Evolutionary conservation across 352 stramenopile species (phyloP), one percentile per base, ranked within the genome.

Genomic region (Blastocystis sp.): DNA sequence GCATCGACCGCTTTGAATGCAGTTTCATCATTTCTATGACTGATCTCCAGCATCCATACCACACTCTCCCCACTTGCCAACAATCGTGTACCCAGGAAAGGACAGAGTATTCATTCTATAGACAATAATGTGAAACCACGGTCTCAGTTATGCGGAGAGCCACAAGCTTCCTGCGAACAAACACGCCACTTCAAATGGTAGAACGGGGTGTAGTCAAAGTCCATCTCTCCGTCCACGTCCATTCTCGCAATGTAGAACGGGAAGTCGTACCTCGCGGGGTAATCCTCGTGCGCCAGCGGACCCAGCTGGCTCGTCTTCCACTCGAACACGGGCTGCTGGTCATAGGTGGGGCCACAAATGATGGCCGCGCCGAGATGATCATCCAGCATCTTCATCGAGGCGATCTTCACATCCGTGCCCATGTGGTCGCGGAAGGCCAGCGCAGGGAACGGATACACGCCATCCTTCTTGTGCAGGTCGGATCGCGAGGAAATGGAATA

Each of bases 401-500:
- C 40, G 91, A 91, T 48, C 90, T 87, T 65, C 34, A 89, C 67
- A 56, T 92, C 90, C 4, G 84, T 89, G 48, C 92, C 91, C 45
- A 93, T 90, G 66, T 93, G 91, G 86, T 93, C 93, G 0, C 92
- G 89, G 1, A 91, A 90, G 0, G 90, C 92, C 14, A 93, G 86
- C 0, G 91, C 90, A 41, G 90, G 89, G 2, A 91, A 92, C 2
- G 92, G 90, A 78, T 88, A 88, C 52, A 40, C 19, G n/a, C 78
- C 78, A 1, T 88, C 19, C 41, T 65, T 76, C 34, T 88, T 56
- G 38, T 76, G 41, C 9, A 88, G 60, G 11, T 88, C 78, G 23
- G 78, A 88, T 0, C 78, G 23, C 0, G 41, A 66, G 7, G 64
- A 79, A 41, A 88, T 88, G 17, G 78, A 59, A 60, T 88, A 88